Evolutionary conservation across 2,329 filamentous ascomycete species (phyloP).

Genomic region (Dothiorella sarmentorum): DNA sequence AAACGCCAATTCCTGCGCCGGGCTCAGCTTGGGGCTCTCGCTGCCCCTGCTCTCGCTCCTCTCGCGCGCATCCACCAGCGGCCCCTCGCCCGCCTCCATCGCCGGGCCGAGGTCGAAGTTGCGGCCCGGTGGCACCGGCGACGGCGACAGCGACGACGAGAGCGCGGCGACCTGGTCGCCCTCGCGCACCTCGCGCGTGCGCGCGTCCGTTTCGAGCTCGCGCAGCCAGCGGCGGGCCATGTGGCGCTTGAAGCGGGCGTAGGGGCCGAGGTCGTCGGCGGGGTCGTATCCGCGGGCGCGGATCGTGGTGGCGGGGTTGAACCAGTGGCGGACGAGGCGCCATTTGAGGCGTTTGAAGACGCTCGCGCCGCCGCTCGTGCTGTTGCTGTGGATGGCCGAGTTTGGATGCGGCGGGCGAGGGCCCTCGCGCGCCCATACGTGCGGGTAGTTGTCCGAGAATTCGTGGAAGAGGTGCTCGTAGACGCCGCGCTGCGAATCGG

Average conservation of each 20-base stretch:
- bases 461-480: constrained; percentile 51
- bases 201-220: constrained; percentile 7
- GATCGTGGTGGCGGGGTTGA: constrained; percentile 41
- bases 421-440: constrained; percentile 48
- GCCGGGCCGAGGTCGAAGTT: background rate
- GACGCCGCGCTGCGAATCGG: constrained; percentile 47
- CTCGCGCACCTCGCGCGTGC: background rate
- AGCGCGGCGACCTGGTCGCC: background rate
- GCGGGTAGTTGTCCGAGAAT: constrained; percentile 44
- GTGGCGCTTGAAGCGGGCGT: constrained; percentile 38
- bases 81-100: background rate
- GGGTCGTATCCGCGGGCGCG: constrained; percentile 30
- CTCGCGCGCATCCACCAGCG: background rate
- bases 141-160: too few species aligned
- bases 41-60: background rate
- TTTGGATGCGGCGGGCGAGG: constrained; percentile 39
- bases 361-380: too few species aligned
- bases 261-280: constrained; percentile 39
- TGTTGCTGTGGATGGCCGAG: constrained; percentile 40
- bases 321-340: constrained; percentile 47
- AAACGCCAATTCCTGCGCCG: background rate
- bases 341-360: constrained; percentile 44
- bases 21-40: background rate
- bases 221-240: constrained; percentile 43
- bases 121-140: too few species aligned